A percentile compares a stretch with the other conserved stretches of the same genome.
phyloP scores from a whole-genome alignment of 331 rosid genomes.

The Pyracantha coccinea region DNA sequence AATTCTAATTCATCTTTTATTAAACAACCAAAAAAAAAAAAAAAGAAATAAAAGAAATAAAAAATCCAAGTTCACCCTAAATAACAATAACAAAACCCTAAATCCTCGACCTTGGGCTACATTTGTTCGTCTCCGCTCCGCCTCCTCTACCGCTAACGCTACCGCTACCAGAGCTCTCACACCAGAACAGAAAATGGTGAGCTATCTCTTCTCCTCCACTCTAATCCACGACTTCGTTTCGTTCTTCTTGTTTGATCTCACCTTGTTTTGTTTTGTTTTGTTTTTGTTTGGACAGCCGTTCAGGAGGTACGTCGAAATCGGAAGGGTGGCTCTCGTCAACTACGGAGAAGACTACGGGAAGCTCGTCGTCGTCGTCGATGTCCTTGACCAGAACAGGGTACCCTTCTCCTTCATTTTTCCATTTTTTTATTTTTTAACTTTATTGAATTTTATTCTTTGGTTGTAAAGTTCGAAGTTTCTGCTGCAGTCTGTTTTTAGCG shows the following conservation, averaged over 20 bases:
- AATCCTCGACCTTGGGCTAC: not conserved
- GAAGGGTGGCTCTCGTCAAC: constrained; percentile 85
- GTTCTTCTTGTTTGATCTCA: not conserved
- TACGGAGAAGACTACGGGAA: constrained; percentile 78
- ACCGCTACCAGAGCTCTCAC: not conserved
- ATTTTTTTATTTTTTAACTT: not conserved
- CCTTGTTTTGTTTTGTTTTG: not conserved
- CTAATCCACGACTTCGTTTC: not conserved
- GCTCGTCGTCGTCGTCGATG: constrained; percentile 93
- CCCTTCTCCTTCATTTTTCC: not conserved
- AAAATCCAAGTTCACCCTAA: too few species aligned
- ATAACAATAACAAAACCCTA: constrained; percentile 32
- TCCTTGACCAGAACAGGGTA: constrained; percentile 86
- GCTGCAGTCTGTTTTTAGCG: not conserved
- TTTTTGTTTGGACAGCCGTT: constrained; percentile 47
- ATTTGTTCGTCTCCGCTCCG: not conserved
- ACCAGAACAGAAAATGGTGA: constrained; percentile 45
- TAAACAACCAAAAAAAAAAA: too few species aligned
- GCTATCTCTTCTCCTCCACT: not conserved
- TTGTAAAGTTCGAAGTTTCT: not conserved
- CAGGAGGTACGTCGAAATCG: constrained; percentile 91
- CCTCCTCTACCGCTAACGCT: not conserved
- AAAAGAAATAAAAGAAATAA: too few species aligned
- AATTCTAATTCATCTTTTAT: too few species aligned
- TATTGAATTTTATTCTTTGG: not conserved